Evolutionary conservation across 2,329 filamentous ascomycete species (phyloP).

Genomic region (Fonsecaea pedrosoi): DNA sequence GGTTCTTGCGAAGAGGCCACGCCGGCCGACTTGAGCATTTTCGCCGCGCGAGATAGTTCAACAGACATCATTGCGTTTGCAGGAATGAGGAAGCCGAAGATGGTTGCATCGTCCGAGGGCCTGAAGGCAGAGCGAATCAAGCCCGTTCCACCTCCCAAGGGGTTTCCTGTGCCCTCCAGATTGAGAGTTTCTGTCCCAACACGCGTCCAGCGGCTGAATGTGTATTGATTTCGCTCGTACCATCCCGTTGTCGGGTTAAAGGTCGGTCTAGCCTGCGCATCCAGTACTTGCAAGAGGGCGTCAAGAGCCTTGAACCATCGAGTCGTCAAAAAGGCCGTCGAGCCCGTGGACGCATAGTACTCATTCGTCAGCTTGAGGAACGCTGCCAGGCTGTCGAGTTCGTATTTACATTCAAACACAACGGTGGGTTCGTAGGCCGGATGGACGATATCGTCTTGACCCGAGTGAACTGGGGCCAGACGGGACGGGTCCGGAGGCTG

Average conservation of each 20-base stretch:
- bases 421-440: conserved; percentile 81
- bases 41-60: conserved; percentile 77
- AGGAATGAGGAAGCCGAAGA: conserved; percentile 92
- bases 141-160: conserved; percentile 81
- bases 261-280: conserved; percentile 79
- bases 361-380: conserved; percentile 87
- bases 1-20: conserved; percentile 7
- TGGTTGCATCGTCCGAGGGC: conserved; percentile 93
- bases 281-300: conserved; percentile 74
- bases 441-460: conserved; percentile 83
- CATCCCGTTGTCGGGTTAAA: conserved; percentile 72
- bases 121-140: conserved; percentile 90
- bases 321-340: conserved; percentile 75
- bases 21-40: conserved; percentile 64
- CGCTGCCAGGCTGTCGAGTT: conserved; percentile 91
- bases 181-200: conserved; percentile 88
- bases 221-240: conserved; percentile 78
- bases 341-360: conserved; percentile 80
- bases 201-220: conserved; percentile 81
- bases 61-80: conserved; percentile 96
- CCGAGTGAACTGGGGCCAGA: conserved; percentile 73
- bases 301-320: conserved; percentile 82
- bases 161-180: conserved; percentile 85
- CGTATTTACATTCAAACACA: conserved; percentile 99
- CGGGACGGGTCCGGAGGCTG: conserved; percentile 88